Evolutionary conservation across 164 flowering plant species (phyloP).

Genomic region (Nymphaea thermarum): DNA sequence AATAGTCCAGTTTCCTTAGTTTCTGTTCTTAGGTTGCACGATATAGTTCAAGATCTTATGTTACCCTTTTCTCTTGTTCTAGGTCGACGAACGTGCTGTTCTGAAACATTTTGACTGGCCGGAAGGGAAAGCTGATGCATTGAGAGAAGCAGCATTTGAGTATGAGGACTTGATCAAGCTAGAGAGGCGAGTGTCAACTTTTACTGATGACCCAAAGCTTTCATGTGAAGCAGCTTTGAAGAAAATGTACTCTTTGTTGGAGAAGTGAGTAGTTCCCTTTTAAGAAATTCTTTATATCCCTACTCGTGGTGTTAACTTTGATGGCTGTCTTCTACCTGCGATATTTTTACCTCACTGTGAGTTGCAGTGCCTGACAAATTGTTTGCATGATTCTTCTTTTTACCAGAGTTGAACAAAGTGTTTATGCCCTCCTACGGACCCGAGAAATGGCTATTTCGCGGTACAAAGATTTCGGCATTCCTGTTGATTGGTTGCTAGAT

Average conservation of each 20-base stretch:
- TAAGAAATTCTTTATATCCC: neutral
- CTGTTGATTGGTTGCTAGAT: slow-evolving; percentile 78
- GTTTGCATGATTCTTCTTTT: neutral
- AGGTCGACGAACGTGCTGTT: slow-evolving; percentile 98
- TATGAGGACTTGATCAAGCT: slow-evolving; percentile 78
- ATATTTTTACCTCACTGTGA: too few species aligned
- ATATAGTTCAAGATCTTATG: too few species aligned
- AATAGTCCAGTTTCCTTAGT: too few species aligned
- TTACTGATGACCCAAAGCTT: slow-evolving; percentile 74
- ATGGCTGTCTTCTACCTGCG: too few species aligned
- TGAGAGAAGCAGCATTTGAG: slow-evolving; percentile 95
- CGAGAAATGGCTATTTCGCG: slow-evolving; percentile 90
- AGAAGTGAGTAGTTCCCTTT: slow-evolving; percentile 49
- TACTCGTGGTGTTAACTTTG: too few species aligned
- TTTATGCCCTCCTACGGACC: slow-evolving; percentile 79
- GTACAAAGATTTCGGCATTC: slow-evolving; percentile 83
- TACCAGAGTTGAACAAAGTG: slow-evolving; percentile 85
- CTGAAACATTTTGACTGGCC: slow-evolving; percentile 99
- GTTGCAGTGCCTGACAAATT: too few species aligned
- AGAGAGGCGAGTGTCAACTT: slow-evolving; percentile 62
- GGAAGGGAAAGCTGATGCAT: slow-evolving; percentile 94
- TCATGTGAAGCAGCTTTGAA: slow-evolving; percentile 81
- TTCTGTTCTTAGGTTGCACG: too few species aligned
- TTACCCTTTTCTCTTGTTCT: neutral
- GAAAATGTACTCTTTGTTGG: slow-evolving; percentile 94